phyloP scores from a whole-genome alignment of 495 filamentous ascomycete genomes.

The Hypomontagnella submonticulosa region DNA sequence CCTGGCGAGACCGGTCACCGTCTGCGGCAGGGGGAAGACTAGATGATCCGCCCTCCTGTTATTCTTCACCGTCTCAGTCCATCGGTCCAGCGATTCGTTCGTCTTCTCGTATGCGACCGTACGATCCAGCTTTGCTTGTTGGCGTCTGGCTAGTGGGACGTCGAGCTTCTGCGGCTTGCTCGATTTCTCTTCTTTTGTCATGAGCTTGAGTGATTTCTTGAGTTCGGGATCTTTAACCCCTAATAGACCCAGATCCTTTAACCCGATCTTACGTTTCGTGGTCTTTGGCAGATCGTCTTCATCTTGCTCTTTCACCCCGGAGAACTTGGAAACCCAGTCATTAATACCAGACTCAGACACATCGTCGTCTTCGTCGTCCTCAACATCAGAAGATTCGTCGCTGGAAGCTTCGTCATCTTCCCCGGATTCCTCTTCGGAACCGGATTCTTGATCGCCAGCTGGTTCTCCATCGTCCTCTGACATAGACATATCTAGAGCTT shows the following conservation, averaged over 20 bases:
- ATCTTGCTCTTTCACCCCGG: slow-evolving; percentile 50
- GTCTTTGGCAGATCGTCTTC: slow-evolving; percentile 45
- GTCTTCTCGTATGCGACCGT: slow-evolving; percentile 87
- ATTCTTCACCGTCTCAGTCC: slow-evolving; percentile 93
- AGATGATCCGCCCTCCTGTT: slow-evolving; percentile 93
- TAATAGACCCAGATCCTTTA: slow-evolving; percentile 77
- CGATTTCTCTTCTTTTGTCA: slow-evolving; percentile 63
- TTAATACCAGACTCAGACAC: slow-evolving; percentile 72
- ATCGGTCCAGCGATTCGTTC: slow-evolving; percentile 87
- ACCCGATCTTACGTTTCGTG: slow-evolving; percentile 76
- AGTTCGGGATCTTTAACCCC: slow-evolving; percentile 78
- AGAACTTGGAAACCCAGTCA: slow-evolving; percentile 73
- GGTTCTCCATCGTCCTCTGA: slow-evolving; percentile 58
- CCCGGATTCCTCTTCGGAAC: slow-evolving; percentile 60
- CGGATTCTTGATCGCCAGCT: slow-evolving; percentile 51
- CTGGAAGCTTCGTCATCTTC: slow-evolving; percentile 59
- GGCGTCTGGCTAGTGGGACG: slow-evolving; percentile 85
- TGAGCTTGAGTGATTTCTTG: slow-evolving; percentile 81
- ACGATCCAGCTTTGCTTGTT: slow-evolving; percentile 90
- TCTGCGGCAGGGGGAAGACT: slow-evolving; percentile 86
- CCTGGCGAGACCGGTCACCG: slow-evolving; percentile 59
- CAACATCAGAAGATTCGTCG: slow-evolving; percentile 54
- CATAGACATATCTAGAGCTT: slow-evolving; percentile 77
- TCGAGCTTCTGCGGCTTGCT: slow-evolving; percentile 76
- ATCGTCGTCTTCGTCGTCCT: slow-evolving; percentile 62